Evolutionary conservation across 257 asterid genomes (phyloP).

Genomic region (Solanum arcanum): DNA sequence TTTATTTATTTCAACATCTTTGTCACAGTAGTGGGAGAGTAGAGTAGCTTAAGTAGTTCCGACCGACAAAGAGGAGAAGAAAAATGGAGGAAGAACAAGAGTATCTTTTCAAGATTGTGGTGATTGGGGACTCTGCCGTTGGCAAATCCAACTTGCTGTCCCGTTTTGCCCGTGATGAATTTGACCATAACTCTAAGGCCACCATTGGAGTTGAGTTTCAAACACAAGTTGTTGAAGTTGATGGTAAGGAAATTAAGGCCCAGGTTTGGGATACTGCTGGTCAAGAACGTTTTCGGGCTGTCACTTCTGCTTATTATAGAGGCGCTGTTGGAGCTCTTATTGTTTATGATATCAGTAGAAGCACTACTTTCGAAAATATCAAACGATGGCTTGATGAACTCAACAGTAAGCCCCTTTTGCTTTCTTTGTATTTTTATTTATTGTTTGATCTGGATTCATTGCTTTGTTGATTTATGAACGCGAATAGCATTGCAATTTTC

Average conservation of each 20-base stretch:
- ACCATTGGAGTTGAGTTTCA: slow-evolving; percentile 86
- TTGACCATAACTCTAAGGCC: slow-evolving; percentile 60
- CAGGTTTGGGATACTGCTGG: slow-evolving; percentile 93
- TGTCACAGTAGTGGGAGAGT: not conserved
- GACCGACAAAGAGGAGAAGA: not conserved
- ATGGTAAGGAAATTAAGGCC: slow-evolving; percentile 71
- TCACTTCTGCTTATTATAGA: slow-evolving; percentile 69
- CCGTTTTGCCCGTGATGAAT: slow-evolving; percentile 68
- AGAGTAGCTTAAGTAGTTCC: too few relatives aligned
- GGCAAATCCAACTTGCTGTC: slow-evolving; percentile 48
- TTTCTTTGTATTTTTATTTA: not conserved
- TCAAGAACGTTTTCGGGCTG: slow-evolving; percentile 76
- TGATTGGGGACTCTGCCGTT: not conserved
- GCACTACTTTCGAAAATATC: slow-evolving; percentile 38
- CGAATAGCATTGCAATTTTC: not conserved
- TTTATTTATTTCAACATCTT: not conserved
- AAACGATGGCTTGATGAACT: slow-evolving; percentile 71
- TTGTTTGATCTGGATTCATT: not conserved
- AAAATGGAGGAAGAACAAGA: slow-evolving; percentile 3
- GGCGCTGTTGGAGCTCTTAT: slow-evolving; percentile 69
- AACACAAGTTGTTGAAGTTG: slow-evolving; percentile 56
- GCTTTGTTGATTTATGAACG: not conserved
- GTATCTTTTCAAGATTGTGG: not conserved
- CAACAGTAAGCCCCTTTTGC: slow-evolving; percentile 20
- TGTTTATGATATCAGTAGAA: slow-evolving; percentile 53